Evolutionary conservation across 2,329 filamentous ascomycete species (phyloP).

Genomic region (Purpureocillium lavendulum): DNA sequence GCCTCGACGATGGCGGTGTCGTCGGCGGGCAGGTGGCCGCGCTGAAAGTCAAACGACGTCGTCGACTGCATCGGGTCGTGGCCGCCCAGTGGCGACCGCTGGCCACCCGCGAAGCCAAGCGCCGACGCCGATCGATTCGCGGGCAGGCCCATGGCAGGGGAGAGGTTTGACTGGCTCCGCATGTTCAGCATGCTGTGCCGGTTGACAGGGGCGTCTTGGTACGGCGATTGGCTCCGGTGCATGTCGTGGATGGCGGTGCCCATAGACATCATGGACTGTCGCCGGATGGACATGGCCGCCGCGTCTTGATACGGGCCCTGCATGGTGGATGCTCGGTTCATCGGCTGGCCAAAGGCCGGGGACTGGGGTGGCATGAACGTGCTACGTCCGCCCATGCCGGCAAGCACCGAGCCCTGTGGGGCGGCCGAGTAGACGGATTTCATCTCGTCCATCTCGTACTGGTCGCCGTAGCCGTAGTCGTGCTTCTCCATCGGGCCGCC

Average conservation of each 20-base stretch:
- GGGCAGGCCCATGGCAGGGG: constrained; percentile 29
- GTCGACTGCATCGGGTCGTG: constrained; percentile 39
- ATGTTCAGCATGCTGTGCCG: constrained; percentile 56
- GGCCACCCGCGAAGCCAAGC: constrained; percentile 39
- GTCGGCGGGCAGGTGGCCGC: constrained; percentile 57
- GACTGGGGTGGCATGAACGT: constrained; percentile 78
- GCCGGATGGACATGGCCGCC: constrained; percentile 43
- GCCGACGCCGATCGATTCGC: constrained; percentile 32
- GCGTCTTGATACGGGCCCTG: constrained; percentile 40
- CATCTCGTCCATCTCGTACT: constrained; percentile 97
- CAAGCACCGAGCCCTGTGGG: constrained; percentile 78
- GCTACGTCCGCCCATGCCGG: constrained; percentile 67
- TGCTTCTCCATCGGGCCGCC: constrained; percentile 60
- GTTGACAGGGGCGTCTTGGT: constrained; percentile 43
- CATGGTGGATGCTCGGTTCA: constrained; percentile 35
- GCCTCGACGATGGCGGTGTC: constrained; percentile 76
- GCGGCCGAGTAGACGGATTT: constrained; percentile 92
- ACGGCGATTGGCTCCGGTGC: constrained; percentile 46
- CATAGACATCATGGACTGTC: constrained; percentile 67
- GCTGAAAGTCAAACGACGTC: constrained; percentile 53
- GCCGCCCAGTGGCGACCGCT: constrained; percentile 36
- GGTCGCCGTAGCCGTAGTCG: constrained; percentile 60
- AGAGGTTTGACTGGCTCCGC: constrained; percentile 38
- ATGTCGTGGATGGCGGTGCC: constrained; percentile 36
- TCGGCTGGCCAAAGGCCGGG: constrained; percentile 60